These are phyloP conservation scores for Sugiyamaella pinicola DNA, from an alignment of 1,139 yeast species.

Conservation along the genomic window DNA sequence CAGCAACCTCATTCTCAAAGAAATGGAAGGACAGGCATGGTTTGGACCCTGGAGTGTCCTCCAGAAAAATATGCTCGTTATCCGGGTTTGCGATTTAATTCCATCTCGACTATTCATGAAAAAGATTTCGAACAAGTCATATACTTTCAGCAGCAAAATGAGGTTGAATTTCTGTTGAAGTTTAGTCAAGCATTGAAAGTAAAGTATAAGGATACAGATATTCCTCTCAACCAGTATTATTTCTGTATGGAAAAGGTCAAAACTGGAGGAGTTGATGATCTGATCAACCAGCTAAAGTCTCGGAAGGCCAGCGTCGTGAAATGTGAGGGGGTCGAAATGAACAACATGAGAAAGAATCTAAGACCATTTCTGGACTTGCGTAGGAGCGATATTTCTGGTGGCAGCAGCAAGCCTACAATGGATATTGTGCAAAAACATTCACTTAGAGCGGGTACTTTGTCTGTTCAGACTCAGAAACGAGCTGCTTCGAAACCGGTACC, in stretches of 20 bases:
- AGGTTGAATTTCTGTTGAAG: slow-evolving; percentile 4
- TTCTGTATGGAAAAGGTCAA: not conserved
- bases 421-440: no score
- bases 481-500: not conserved
- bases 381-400: not conserved
- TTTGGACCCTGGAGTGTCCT: slow-evolving; percentile 8
- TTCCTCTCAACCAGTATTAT: slow-evolving; percentile 2
- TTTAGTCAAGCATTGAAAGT: not conserved
- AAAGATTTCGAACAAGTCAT: slow-evolving; percentile 1
- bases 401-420: not conserved
- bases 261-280: not conserved
- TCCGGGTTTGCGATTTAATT: not conserved
- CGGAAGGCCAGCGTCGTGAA: not conserved
- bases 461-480: not conserved
- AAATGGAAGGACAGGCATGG: not conserved
- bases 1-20: not conserved
- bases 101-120: slow-evolving; percentile 4
- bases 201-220: not conserved
- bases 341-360: not conserved
- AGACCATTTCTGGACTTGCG: not conserved
- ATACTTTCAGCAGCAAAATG: not conserved
- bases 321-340: not conserved
- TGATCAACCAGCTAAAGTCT: not conserved
- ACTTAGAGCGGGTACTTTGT: no score
- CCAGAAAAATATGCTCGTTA: not conserved